Evolutionary conservation across 352 stramenopile genomes (phyloP).

Genomic region (Peronospora farinosa): DNA sequence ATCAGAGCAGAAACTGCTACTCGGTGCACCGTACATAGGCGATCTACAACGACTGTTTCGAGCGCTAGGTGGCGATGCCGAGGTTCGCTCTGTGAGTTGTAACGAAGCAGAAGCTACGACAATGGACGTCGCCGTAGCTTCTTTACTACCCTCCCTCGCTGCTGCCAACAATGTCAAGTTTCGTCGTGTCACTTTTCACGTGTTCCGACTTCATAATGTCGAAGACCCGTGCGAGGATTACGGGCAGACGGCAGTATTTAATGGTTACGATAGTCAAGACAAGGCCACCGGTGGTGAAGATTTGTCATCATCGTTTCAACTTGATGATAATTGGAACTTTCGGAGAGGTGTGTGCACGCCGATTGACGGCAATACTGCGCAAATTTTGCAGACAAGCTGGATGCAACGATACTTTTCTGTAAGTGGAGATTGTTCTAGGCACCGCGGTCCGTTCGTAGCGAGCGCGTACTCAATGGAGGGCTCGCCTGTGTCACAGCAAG

Average conservation of each 20-base stretch:
- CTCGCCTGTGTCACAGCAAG: neutral
- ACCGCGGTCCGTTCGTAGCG: constrained; percentile 31
- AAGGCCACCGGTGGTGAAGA: neutral
- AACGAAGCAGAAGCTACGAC: constrained; percentile 11
- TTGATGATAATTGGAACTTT: constrained; percentile 41
- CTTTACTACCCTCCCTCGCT: constrained; percentile 12
- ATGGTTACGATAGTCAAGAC: constrained; percentile 10
- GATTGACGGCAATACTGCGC: constrained; percentile 50
- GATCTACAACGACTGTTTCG: constrained; percentile 44
- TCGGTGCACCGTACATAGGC: constrained; percentile 34
- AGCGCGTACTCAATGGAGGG: neutral
- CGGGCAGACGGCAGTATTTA: constrained; percentile 41
- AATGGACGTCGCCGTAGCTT: constrained; percentile 18
- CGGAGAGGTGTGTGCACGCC: constrained; percentile 20
- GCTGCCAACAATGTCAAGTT: constrained; percentile 12
- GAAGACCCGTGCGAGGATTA: constrained; percentile 53
- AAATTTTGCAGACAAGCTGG: constrained; percentile 46
- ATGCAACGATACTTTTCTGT: constrained; percentile 38
- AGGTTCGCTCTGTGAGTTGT: constrained; percentile 18
- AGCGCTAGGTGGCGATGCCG: constrained; percentile 16
- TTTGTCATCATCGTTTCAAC: constrained; percentile 14
- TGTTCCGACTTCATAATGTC: constrained; percentile 38
- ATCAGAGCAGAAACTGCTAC: constrained; percentile 19
- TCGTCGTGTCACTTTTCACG: constrained; percentile 25
- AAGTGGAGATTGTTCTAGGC: constrained; percentile 32